phyloP scores from a whole-genome alignment of 495 filamentous ascomycete species.

The Aspergillus biplanus region DNA sequence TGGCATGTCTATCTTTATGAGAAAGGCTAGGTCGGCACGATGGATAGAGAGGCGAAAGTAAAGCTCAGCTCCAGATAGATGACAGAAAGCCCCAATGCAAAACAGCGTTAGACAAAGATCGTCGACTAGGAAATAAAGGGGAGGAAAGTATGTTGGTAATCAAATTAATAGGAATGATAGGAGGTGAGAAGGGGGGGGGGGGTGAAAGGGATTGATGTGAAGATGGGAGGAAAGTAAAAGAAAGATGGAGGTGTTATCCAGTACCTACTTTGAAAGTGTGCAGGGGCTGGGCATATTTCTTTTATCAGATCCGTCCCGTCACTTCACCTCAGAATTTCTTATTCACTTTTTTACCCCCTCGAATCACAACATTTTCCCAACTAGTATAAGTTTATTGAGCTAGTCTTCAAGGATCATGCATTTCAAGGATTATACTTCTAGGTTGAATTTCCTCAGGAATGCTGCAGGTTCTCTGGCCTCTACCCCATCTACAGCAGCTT shows the following conservation, averaged over 20 bases:
- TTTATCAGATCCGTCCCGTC: conserved; percentile 5
- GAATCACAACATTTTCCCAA: background rate
- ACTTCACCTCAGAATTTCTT: background rate
- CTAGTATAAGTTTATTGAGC: background rate
- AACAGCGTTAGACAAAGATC: background rate
- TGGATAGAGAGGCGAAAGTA: background rate
- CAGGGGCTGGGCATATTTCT: conserved; percentile 3
- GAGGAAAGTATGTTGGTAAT: background rate
- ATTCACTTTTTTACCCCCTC: background rate
- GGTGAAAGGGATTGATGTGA: too few relatives aligned
- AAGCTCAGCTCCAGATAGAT: background rate
- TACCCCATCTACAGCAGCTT: conserved; percentile 52
- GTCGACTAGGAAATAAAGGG: too few relatives aligned
- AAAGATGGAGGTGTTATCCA: too few relatives aligned
- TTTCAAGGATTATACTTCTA: conserved; percentile 36
- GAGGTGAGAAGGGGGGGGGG: too few relatives aligned
- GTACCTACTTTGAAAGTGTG: too few relatives aligned
- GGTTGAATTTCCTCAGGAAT: conserved; percentile 48
- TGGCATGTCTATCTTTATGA: conserved; percentile 18
- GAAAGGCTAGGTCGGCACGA: background rate
- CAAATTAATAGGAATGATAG: background rate
- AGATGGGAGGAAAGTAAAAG: too few relatives aligned
- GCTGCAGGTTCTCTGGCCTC: conserved; percentile 46
- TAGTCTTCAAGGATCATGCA: conserved; percentile 31
- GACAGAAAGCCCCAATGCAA: too few relatives aligned